Base-by-base conservation (phyloP, 352 stramenopile genomes). In the Phytophthora boehmeriae region DNA sequence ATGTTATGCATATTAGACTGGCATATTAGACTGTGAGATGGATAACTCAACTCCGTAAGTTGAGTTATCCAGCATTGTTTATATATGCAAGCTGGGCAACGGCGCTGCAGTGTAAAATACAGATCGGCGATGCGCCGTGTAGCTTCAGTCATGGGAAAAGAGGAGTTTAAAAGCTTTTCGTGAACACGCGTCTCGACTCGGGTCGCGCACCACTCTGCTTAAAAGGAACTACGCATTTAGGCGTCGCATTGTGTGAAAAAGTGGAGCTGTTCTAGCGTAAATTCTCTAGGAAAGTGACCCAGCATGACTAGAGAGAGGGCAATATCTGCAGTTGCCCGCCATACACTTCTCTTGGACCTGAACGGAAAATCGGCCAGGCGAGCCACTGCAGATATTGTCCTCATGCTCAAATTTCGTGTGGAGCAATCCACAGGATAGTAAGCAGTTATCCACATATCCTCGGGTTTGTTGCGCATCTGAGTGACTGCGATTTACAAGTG, bases 191-290 rank as follows among this genome's bases (percentile, higher is more conserved):
- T n/a, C n/a, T n/a, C n/a, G n/a, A n/a, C n/a, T n/a, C 5, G 89
- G 43, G 36, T 94, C 86, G 14, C 66, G 56, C 65, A 89, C 91
- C 65, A 86, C 87, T 45, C 69, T 67, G 41, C 81, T 90, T 0
- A 77, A 66, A 10, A 86, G 59, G 25, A 90, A 77, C 23, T 82
- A 79, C 5, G 78, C 67, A n/a, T 65, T 59, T 20, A 92, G 56
- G 0, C 86, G 50, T 2, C 76, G 74, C 42, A 92, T 58, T 10
- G 68, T 73, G n/a, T 90, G 81, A 80, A 94, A 20, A 92, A 92
- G 19, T 79, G 72, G 3, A 94, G 58, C 28, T 90, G 86, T 20
- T 78, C 54, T 2, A 94, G 46, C 3, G 81, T 91, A 49, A 94
- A 88, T 30, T 77, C 73, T 3, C 71, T 68, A 1, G 86, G 92